These are phyloP conservation scores for Piper longum DNA, from an alignment of 164 flowering plant species.

Conservation along the genomic window DNA sequence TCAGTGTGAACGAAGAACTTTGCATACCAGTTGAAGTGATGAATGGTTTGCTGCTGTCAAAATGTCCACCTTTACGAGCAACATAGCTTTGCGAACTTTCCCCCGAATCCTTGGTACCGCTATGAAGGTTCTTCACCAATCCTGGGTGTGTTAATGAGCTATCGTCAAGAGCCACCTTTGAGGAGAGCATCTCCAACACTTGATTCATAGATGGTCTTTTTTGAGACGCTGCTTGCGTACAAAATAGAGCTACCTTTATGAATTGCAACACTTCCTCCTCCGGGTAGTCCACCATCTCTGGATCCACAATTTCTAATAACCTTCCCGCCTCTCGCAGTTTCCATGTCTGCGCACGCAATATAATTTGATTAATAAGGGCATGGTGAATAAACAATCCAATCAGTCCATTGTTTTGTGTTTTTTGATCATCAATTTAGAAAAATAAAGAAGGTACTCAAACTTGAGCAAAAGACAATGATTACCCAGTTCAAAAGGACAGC, in stretches of 20 bases:
- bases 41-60: slow-evolving; percentile 6
- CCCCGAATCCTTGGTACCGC: slow-evolving; percentile 5
- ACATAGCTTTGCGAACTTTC: slow-evolving; percentile 16
- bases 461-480: slow-evolving; percentile 4
- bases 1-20: slow-evolving; percentile 9
- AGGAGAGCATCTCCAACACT: slow-evolving; percentile 66
- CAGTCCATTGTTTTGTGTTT: background rate
- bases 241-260: slow-evolving; percentile 68
- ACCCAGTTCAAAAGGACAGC: slow-evolving; percentile 76
- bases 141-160: slow-evolving; percentile 45
- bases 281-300: slow-evolving; percentile 36
- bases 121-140: slow-evolving; percentile 15
- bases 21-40: slow-evolving; percentile 13
- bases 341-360: slow-evolving; percentile 45
- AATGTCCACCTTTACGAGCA: slow-evolving; percentile 18
- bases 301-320: slow-evolving; percentile 63
- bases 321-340: slow-evolving; percentile 45
- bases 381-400: too few species aligned
- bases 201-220: slow-evolving; percentile 68
- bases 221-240: slow-evolving; percentile 58
- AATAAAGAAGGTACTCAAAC: background rate
- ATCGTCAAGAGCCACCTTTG: slow-evolving; percentile 37
- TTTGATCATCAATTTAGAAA: background rate
- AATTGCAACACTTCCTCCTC: slow-evolving; percentile 48
- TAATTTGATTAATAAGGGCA: background rate